Evolutionary conservation across 139 green algal species (phyloP).

Genomic region (Tetraselmis striata): DNA sequence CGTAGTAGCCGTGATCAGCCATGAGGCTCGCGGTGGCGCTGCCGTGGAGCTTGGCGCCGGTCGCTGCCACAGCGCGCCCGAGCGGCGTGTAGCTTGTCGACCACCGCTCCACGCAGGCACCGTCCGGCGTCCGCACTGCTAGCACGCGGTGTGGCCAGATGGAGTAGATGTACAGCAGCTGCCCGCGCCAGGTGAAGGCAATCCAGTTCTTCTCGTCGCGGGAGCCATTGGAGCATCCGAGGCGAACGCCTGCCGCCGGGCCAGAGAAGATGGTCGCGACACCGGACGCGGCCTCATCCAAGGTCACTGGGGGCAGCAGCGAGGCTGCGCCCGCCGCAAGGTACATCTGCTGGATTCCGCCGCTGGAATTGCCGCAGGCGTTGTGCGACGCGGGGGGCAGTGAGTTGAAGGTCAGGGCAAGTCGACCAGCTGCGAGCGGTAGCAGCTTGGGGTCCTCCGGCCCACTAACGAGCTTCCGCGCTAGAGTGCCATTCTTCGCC

Average conservation of each 20-base stretch:
- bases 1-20: neutral
- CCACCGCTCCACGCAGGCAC: neutral
- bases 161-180: slow-evolving; percentile 1
- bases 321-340: no score
- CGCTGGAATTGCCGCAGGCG: neutral
- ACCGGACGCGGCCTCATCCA: no score
- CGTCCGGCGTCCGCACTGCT: neutral
- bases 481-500: neutral
- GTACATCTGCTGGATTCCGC: neutral
- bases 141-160: neutral
- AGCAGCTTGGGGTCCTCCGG: slow-evolving; percentile 12
- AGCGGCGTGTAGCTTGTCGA: neutral
- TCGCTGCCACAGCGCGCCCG: no score
- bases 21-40: neutral
- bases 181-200: neutral
- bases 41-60: neutral
- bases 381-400: neutral
- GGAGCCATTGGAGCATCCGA: neutral
- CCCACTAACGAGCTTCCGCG: slow-evolving; percentile 1
- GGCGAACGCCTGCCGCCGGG: neutral
- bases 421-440: neutral
- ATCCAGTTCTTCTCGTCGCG: slow-evolving; percentile 15
- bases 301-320: no score
- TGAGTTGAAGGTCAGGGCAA: slow-evolving; percentile 7
- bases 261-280: no score